Evolutionary conservation across 2,329 filamentous ascomycete species (phyloP), one percentile per base, ranked within the genome.

Genomic region (Colletotrichum sublineola): DNA sequence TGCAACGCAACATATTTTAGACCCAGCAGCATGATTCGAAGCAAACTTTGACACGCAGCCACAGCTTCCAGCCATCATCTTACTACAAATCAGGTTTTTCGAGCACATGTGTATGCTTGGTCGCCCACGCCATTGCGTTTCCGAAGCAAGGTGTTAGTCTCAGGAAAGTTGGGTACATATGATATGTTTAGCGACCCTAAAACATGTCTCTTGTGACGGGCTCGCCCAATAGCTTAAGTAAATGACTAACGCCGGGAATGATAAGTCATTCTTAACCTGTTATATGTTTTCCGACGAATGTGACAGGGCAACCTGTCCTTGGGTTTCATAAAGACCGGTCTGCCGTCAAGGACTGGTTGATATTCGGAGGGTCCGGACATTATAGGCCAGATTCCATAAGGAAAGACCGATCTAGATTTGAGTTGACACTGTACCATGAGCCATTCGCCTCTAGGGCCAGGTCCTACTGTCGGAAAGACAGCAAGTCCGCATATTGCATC

Each of bases 121-220:
- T 6, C 14, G 2, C 9, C 12, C 6, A 18, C 5, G 20, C 2
- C 6, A n/a, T n/a, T 18, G n/a, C 18, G 6, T 40, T 40, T 11
- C 8, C 12, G 20, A 29, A 9, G 36, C 18, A 40, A 12, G 2
- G 11, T 40, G 33, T 24, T 2, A 11, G 33, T 57, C 12, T 40
- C 33, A 18, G 36, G 5, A 18, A n/a, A 29, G 3, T 24, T 15
- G 20, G 53, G 42, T 6, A n/a, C 12, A 18, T 9, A 18, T 24
- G n/a, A 3, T 0, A 2, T n/a, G 7, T 8, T 1, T 8, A 8
- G 12, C 24, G 2, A 12, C 29, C 14, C 11, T 15, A 24, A 11
- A 33, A 55, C 5, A 12, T 36, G 8, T 6, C 2, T 33, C 1
- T 20, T 33, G 15, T 9, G 18, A 8, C 5, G 29, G 50, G 8